phyloP scores from a whole-genome alignment of 768 basidiomycete species.

The Mycena amicta region DNA sequence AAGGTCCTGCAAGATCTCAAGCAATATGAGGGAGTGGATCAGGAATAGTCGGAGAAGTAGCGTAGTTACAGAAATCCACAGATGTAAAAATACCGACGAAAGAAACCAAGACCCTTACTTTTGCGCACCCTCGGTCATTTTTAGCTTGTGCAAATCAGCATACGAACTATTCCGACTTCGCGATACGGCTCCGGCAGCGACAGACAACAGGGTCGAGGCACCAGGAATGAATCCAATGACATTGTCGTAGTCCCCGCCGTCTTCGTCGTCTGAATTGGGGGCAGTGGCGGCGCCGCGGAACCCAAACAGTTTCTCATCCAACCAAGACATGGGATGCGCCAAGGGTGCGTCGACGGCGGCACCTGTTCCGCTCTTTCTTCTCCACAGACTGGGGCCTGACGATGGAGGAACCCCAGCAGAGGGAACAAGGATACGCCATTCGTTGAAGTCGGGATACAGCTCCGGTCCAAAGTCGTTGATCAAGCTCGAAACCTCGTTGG shows the following conservation, averaged over 20 bases:
- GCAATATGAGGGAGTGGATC: constrained; percentile 31
- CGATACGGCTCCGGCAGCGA: not conserved
- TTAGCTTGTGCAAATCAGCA: constrained; percentile 16
- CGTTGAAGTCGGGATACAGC: constrained; percentile 84
- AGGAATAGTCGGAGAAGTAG: too few species aligned
- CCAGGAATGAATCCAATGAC: constrained; percentile 68
- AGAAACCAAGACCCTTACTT: not conserved
- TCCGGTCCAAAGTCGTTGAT: constrained; percentile 90
- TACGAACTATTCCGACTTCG: constrained; percentile 21
- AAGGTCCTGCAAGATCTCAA: constrained; percentile 33
- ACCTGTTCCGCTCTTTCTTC: constrained; percentile 77
- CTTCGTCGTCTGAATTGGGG: constrained; percentile 79
- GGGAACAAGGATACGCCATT: constrained; percentile 81
- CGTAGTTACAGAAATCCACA: not conserved
- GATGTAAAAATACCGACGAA: not conserved
- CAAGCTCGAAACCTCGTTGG: constrained; percentile 81
- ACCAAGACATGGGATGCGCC: constrained; percentile 92
- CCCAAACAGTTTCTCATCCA: constrained; percentile 92
- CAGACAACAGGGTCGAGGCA: not conserved
- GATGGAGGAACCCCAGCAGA: constrained; percentile 87
- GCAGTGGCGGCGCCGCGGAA: constrained; percentile 66
- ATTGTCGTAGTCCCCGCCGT: constrained; percentile 89
- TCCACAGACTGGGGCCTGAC: constrained; percentile 73
- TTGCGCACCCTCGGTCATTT: constrained; percentile 1
- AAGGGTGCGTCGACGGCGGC: constrained; percentile 81